Base-by-base conservation (phyloP, 495 filamentous ascomycete species). In the Aspergillus sclerotioniger region DNA sequence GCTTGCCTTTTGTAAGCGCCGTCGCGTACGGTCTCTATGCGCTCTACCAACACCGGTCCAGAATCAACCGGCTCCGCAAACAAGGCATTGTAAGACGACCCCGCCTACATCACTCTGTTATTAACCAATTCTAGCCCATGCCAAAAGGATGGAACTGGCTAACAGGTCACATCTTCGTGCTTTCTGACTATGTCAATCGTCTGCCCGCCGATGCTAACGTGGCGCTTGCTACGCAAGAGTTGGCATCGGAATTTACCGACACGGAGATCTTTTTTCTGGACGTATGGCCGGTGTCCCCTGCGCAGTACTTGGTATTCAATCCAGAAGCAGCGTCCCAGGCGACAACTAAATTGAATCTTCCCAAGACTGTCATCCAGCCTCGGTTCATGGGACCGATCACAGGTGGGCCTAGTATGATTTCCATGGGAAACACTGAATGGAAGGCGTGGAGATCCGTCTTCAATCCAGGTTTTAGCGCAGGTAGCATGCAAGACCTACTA, bases 391-490 rank as follows among this genome's bases (percentile, higher is more conserved):
- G 29, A 35, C 37, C 55, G 0, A 58, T 58, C 20, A 52, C 55
- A 0, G 55, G 55, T 3, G 55, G 55, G 13, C 55, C 55, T 3
- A 58, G 47, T 19, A 9, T 58, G 25, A 44, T 51, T 1, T 45
- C 33, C 19, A 58, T 52, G 47, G 19, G 41, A 16, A 33, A 35
- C 1, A 13, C 25, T 8, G 33, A n/a, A 7, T 52, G 48, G 55
- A 58, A 58, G 13, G 45, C 33, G 7, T 51, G 55, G 48, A 9
- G 55, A 3, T 46, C 47, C 6, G 10, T 58, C 31, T 52, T 58
- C 13, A 51, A 58, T 19, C 55, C 47, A 1, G 55, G 55, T 0
- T 58, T 58, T 20, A 58, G 43, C n/a, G 32, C 48, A 1, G 21
- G 8, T 0, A 51, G 41, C 20, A 21, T 58, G 33, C 39, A 45